Percentiles rank a stretch among this genome's conserved stretches.
Evolutionary conservation across 2,329 filamentous ascomycete species (phyloP).

Genomic region (Penicillium brevicompactum): DNA sequence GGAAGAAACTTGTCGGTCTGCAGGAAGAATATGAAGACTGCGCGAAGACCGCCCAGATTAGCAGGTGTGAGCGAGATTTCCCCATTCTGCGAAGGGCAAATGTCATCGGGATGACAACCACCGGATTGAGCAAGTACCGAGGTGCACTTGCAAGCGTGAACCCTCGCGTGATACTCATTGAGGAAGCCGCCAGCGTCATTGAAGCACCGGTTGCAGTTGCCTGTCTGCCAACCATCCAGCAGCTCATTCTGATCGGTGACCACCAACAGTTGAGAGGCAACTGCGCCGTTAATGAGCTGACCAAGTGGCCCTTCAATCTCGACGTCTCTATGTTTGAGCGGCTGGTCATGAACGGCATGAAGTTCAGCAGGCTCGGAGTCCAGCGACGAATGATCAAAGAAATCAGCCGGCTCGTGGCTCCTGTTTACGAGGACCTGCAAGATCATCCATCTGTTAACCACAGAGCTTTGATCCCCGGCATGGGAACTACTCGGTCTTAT

Average conservation of each 20-base stretch:
- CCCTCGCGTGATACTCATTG: conserved; percentile 71
- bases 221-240: conserved; percentile 64
- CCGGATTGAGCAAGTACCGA: conserved; percentile 79
- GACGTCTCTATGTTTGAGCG: conserved; percentile 80
- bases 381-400: conserved; percentile 76
- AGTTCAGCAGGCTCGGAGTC: conserved; percentile 64
- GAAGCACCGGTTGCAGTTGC: conserved; percentile 60
- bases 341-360: conserved; percentile 66
- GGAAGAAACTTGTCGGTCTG: conserved; percentile 51
- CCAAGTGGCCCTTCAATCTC: conserved; percentile 63
- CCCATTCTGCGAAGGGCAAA: conserved; percentile 62
- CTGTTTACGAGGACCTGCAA: conserved; percentile 60
- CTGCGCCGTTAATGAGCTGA: conserved; percentile 64
- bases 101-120: conserved; percentile 72
- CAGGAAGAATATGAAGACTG: conserved; percentile 54
- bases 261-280: conserved; percentile 75
- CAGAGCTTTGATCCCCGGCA: conserved; percentile 60
- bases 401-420: conserved; percentile 61
- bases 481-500: conserved; percentile 62
- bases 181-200: conserved; percentile 76
- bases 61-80: conserved; percentile 61
- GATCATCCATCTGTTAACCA: conserved; percentile 62
- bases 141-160: conserved; percentile 66
- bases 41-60: conserved; percentile 57
- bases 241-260: conserved; percentile 73